These are phyloP conservation scores for Macroventuria anomochaeta DNA, from an alignment of 2,329 filamentous ascomycete species.

Conservation along the genomic window DNA sequence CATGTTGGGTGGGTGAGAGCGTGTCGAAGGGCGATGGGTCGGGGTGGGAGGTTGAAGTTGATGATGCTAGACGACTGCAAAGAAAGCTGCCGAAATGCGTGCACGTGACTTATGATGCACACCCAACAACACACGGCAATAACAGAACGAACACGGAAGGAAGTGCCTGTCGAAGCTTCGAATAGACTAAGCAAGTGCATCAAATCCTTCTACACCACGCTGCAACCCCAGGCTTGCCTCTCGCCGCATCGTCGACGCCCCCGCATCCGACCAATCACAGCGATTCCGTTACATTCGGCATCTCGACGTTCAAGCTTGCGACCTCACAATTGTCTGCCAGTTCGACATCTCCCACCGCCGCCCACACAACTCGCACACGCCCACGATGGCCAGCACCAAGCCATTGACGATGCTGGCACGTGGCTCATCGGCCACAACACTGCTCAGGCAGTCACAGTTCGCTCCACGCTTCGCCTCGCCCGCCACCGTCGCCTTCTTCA, in stretches of 20 bases:
- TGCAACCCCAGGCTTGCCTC: constrained; percentile 19
- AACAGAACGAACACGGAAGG: background rate
- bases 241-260: constrained; percentile 21
- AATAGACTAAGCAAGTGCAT: background rate
- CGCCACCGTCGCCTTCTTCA: constrained; percentile 65
- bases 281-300: constrained; percentile 29
- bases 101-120: constrained; percentile 12
- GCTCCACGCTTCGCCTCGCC: constrained; percentile 48
- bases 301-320: constrained; percentile 28
- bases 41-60: constrained; percentile 18
- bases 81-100: constrained; percentile 18
- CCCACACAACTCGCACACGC: constrained; percentile 37
- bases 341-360: constrained; percentile 29
- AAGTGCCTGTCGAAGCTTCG: background rate
- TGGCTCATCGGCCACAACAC: constrained; percentile 50
- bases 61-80: constrained; percentile 33
- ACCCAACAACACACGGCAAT: constrained; percentile 5
- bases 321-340: constrained; percentile 30
- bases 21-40: constrained; percentile 30
- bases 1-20: constrained; percentile 64
- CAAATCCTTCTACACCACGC: background rate
- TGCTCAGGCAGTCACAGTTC: constrained; percentile 46
- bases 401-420: constrained; percentile 57
- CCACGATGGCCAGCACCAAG: constrained; percentile 57
- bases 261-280: constrained; percentile 43